Base-by-base conservation (phyloP, 2,329 filamentous ascomycete genomes). In the Periconia sp. region DNA sequence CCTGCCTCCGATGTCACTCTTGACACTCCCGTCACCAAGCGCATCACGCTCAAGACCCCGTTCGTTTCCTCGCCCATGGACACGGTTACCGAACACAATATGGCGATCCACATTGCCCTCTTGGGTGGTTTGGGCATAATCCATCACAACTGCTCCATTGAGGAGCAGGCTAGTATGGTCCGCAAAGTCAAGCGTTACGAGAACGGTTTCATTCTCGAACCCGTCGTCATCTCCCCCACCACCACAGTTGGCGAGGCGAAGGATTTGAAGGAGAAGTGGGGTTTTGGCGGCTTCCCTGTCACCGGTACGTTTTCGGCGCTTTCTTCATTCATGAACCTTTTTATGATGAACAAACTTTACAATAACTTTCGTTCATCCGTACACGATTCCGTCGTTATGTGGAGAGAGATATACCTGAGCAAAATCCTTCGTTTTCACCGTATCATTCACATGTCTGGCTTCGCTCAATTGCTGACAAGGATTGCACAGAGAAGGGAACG, bases 361-460 rank as follows among this genome's bases (percentile, higher is more conserved):
- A 80, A 89, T 97, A 97, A 97, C 94, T 99, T 99, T 99, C 94
- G 94, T 99, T 99, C 94, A 93, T 93, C 94, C 91, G 91, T 84
- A 95, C 23, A 88, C 85, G 89, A 90, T 87, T 83, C 83, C 80
- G 86, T 84, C 84, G 90, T 91, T 83, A 81, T 96, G 92, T 85
- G 91, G 92, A 96, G 78, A 77, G 78, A 76, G 75, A 75, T 76
- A 73, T 82, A 77, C 76, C 76, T 84, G 81, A 84, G 64, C 62
- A 48, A 54, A 41, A 45, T 20, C 41, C 47, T 51, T 47, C 50
- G 46, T 18, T 41, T 41, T 48, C 53, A 47, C 53, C 49, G 47
- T 33, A 30, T 37, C 45, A 27, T 35, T 41, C 31, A 6, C 33
- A 37, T 37, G 33, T 37, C 15, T 45, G 47, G 35, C 30, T 33